phyloP scores from a whole-genome alignment of 2,329 filamentous ascomycete genomes.

The Colletotrichum melonis region DNA sequence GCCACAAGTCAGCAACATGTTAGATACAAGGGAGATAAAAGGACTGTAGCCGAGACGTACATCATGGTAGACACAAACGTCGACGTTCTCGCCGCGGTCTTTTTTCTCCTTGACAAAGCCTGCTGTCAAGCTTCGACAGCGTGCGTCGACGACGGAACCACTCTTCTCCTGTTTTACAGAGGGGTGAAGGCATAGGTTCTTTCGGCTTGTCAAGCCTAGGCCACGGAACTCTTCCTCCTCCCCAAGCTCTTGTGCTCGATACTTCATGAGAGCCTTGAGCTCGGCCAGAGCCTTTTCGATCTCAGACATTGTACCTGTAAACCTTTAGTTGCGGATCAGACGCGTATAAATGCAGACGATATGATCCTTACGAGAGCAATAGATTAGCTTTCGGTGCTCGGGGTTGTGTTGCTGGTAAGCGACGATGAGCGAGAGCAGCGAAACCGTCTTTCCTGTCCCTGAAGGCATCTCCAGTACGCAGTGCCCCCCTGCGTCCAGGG shows the following conservation, averaged over 20 bases:
- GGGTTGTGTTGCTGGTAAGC: conserved; percentile 96
- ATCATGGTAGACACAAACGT: conserved; percentile 95
- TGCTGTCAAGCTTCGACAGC: conserved; percentile 93
- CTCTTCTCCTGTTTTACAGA: conserved; percentile 97
- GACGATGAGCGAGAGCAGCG: conserved; percentile 92
- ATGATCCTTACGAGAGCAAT: conserved; percentile 81
- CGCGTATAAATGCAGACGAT: background rate
- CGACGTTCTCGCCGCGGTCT: conserved; percentile 92
- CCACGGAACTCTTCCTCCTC: conserved; percentile 92
- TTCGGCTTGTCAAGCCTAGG: conserved; percentile 92
- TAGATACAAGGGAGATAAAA: background rate
- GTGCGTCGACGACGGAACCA: conserved; percentile 91
- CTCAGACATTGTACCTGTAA: conserved; percentile 92
- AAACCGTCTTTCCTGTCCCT: conserved; percentile 97
- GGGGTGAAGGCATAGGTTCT: conserved; percentile 96
- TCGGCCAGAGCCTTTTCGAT: conserved; percentile 98
- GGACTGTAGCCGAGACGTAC: conserved; percentile 55
- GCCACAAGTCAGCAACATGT: conserved; percentile 27
- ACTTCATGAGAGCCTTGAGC: conserved; percentile 93
- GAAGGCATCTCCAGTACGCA: conserved; percentile 99
- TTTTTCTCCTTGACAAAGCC: conserved; percentile 99
- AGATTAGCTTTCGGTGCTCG: conserved; percentile 95
- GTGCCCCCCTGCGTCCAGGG: conserved; percentile 93
- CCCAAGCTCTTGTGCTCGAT: conserved; percentile 89
- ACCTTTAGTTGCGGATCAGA: background rate